Evolutionary conservation across 2,329 filamentous ascomycete species (phyloP), one percentile per base, ranked within the genome.

Genomic region (Emmonsiellopsis sp.): DNA sequence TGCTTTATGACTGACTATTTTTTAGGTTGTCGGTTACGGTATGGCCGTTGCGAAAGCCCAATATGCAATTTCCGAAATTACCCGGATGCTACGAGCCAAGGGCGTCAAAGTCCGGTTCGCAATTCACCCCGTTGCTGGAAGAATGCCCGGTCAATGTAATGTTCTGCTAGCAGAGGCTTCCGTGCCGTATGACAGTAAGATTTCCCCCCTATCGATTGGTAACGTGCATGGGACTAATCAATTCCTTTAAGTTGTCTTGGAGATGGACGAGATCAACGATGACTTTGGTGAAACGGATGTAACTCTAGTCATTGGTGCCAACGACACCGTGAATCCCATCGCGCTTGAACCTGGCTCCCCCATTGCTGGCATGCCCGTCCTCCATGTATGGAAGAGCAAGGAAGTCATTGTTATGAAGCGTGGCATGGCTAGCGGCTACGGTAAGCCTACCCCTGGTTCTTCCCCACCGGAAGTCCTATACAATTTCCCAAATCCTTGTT

Each of bases 241-340:
- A 6, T 4, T 2, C 15, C 9, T 26, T 13, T 8, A 35, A 73
- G 73, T 95, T 53, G 89, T 95, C 31, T 78, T 94, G 45, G 89
- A 95, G 72, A 95, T 95, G 89, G 90, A 95, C 62, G 90, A 95
- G 74, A 94, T 95, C 73, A 95, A 95, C 68, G 89, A 94, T 58
- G 89, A 95, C 63, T 95, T 95, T 67, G 70, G 78, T 6, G 86
- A 93, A 31, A 94, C 90, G 0, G 90, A 95, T 63, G 76, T 95
- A 8, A 90, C 88, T 0, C 80, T 95, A 3, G 89, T 95, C 0
- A 95, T 95, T 63, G 90, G 90, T 2, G 90, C 90, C 7, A 95
- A 95, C 62, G 90, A 95, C 63, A 95, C 90, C 0, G 90, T 95
- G 38, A 95, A 95, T 64, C 90, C 90, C 0, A 92, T 92, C 62